Evolutionary conservation across 2,329 filamentous ascomycete species (phyloP), one percentile per base, ranked within the genome.

Genomic region (Onygenales sp.): DNA sequence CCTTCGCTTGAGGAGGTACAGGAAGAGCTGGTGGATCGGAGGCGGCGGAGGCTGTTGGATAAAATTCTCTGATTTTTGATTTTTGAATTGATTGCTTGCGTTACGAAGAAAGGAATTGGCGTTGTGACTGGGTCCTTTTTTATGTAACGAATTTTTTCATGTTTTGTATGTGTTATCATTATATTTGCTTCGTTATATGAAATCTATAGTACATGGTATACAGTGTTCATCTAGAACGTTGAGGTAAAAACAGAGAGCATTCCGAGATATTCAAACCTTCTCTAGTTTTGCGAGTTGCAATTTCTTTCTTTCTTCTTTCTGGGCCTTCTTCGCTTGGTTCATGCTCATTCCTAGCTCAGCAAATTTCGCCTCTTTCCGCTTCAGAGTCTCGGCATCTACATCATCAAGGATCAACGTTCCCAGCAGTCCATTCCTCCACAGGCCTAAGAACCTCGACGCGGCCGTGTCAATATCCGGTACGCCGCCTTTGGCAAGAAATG

Each of bases 1-100:
- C 93, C 93, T 7, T 91, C 87, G 5, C 72, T 89, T 54, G 89
- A 95, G 17, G 89, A 97, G 68, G 92, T 97, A n/a, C 89, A 96
- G 71, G 83, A 91, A 65, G 93, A 97, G 71, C 74, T 98, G 61
- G 80, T 98, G 52, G 90, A 96, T 60, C 79, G 92, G 71, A 81
- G 91, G 71, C 83, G 89, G 68, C 81, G 85, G 70, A 89, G 85
- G 68, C 73, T 98, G 57, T 73, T 98, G 60, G 89, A 96, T 63
- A 92, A 93, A 73, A 78, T 94, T 53, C 75, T 73, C 50, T 77
- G 65, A 69, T 63, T 27, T 43, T 43, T 17, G 52, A 57, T 55
- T 44, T 58, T 55, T n/a, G 17, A 17, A 17, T 17, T 56, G 43
- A 51, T 61, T 63, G 42, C 36, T 43, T 50, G 33, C 27, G 31